phyloP scores from a whole-genome alignment of 2,329 filamentous ascomycete genomes.

The Gnomoniopsis smithogilvyi region DNA sequence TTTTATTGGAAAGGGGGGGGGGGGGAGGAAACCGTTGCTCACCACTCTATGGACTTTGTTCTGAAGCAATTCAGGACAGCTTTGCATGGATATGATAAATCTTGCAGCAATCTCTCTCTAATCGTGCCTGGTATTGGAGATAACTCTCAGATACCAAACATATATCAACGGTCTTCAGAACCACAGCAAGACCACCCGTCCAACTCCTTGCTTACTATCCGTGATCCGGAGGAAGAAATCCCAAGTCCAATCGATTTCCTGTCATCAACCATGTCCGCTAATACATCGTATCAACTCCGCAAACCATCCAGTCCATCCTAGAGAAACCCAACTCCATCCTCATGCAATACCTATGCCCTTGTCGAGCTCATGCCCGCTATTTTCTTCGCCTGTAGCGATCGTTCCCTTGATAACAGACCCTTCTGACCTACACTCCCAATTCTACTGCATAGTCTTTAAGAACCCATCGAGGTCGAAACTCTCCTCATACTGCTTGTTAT shows the following conservation, averaged over 20 bases:
- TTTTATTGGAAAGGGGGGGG: too few relatives aligned
- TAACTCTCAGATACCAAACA: too few relatives aligned
- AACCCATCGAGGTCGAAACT: conserved; percentile 96
- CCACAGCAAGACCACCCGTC: too few relatives aligned
- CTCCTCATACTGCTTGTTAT: conserved; percentile 96
- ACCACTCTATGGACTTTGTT: too few relatives aligned
- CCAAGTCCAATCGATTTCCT: neutral
- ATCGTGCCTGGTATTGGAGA: too few relatives aligned
- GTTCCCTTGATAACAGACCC: conserved; percentile 66
- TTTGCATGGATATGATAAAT: too few relatives aligned
- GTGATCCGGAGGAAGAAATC: neutral
- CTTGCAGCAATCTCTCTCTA: too few relatives aligned
- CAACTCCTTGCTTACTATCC: neutral
- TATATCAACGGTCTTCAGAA: too few relatives aligned
- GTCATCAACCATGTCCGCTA: neutral
- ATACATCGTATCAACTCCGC: conserved; percentile 1
- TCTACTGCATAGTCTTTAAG: conserved; percentile 81
- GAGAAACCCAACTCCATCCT: neutral
- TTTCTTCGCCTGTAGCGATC: conserved; percentile 39
- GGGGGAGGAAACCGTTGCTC: too few relatives aligned
- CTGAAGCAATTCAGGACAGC: too few relatives aligned
- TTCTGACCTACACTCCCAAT: neutral
- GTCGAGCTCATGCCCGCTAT: neutral
- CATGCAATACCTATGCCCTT: neutral
- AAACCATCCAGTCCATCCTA: neutral